Percentiles rank a stretch among this genome's conserved stretches.
These are phyloP conservation scores for Calvatia gigantea DNA, from an alignment of 768 basidiomycete genomes.

Conservation along the genomic window DNA sequence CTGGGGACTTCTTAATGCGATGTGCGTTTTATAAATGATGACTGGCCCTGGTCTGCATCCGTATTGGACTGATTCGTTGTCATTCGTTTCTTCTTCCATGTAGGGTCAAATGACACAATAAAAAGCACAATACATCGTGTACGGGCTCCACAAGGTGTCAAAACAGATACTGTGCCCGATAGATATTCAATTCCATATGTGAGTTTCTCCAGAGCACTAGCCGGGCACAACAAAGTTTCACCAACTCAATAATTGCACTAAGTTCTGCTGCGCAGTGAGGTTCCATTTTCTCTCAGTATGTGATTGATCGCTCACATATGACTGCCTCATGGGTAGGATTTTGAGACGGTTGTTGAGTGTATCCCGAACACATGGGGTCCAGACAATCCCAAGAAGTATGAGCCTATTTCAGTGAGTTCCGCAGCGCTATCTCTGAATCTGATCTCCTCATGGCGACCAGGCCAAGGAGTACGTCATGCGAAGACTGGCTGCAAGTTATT, in stretches of 20 bases:
- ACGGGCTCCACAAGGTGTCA: conserved; percentile 30
- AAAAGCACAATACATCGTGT: conserved; percentile 54
- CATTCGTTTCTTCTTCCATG: too few relatives aligned
- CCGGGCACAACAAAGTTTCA: background rate
- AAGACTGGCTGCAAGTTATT: conserved; percentile 27
- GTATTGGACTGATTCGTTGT: too few relatives aligned
- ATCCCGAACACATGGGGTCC: conserved; percentile 49
- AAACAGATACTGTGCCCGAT: conserved; percentile 39
- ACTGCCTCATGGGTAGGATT: conserved; percentile 33
- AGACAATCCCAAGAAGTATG: conserved; percentile 45
- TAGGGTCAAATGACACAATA: conserved; percentile 45
- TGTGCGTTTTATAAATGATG: conserved; percentile 25
- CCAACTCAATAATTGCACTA: background rate
- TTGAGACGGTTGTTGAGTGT: conserved; percentile 40
- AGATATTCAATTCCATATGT: conserved; percentile 65
- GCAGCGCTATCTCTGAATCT: background rate
- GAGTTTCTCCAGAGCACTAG: conserved; percentile 19
- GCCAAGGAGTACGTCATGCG: conserved; percentile 35
- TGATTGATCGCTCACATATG: conserved; percentile 7
- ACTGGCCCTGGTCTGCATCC: background rate
- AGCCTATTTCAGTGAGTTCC: conserved; percentile 36
- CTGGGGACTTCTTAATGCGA: conserved; percentile 48
- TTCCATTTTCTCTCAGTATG: background rate
- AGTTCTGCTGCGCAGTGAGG: conserved; percentile 34
- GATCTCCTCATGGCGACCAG: conserved; percentile 12